A percentile compares a stretch with the other conserved stretches of the same genome.
Conservation (phyloP, 306 rosid genomes). For the Lablab purpureus region DNA sequence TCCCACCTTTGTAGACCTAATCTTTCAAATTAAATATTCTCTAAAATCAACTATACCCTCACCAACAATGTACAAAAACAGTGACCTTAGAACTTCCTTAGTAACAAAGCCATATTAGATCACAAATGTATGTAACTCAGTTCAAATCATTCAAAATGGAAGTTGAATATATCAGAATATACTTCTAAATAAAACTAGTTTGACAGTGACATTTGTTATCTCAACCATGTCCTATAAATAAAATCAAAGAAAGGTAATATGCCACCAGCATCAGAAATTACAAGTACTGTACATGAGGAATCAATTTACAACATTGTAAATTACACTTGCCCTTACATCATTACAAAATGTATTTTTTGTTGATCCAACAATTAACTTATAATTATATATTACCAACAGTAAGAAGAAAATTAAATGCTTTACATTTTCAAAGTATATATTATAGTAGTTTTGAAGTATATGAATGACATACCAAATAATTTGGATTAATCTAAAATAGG, state of each 20-base stretch:
- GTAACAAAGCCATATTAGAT: constrained; percentile 16
- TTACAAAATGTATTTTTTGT: not conserved
- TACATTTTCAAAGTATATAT: not conserved
- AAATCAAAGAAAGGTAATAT: not conserved
- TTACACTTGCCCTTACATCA: not conserved
- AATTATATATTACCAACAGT: not conserved
- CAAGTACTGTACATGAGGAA: too few relatives aligned
- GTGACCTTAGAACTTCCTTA: not conserved
- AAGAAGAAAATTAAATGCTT: not conserved
- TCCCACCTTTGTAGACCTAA: not conserved
- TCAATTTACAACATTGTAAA: not conserved
- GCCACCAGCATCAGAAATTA: not conserved
- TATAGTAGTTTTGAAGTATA: not conserved
- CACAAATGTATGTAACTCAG: constrained; percentile 26
- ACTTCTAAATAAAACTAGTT: not conserved
- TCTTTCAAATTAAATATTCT: constrained; percentile 22
- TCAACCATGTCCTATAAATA: constrained; percentile 8
- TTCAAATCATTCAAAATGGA: constrained; percentile 24
- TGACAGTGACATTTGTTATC: not conserved
- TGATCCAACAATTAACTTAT: not conserved
- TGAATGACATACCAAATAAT: not conserved
- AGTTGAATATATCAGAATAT: not conserved
- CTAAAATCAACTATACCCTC: constrained; percentile 24
- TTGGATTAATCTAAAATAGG: not conserved
- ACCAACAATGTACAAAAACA: constrained; percentile 7